Base-by-base conservation (phyloP, 257 asterid genomes). In the Sherardia arvensis region DNA sequence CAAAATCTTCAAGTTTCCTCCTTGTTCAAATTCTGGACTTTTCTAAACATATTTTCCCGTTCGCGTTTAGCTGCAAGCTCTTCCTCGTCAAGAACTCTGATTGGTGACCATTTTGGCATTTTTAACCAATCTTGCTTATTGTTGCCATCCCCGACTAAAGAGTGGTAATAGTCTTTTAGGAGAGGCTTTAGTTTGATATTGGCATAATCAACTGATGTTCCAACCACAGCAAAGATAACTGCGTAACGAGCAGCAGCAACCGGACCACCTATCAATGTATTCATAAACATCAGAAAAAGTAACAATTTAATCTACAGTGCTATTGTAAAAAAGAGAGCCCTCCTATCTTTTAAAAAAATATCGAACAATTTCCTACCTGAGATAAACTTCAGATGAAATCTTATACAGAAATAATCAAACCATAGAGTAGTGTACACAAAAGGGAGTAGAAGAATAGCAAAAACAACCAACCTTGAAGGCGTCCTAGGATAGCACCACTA, bases 91-190 rank as follows among this genome's bases (percentile, higher is more conserved):
- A 85, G 95, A 15, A 89, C 74, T 71, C 45, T 69, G 63, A 93
- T 93, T 5, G 99, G 99, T 8, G 99, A 90, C 99, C 99, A 90
- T 67, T 85, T 97, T 0, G 96, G 99, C 80, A 87, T 58, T 51
- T 66, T 80, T 8, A 84, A 69, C 97, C 94, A 88, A 58, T 73
- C 27, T 23, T 68, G 60, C n/a, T 53, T 53, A 54, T 51, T 71
- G 20, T 72, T 85, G 38, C 69, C 78, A 8, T 66, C 68, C 69
- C 72, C 84, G 15, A 51, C 62, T 59, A 29, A 20, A 28, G 78
- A 66, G 34, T 57, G 66, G 28, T 63, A 68, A 53, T 78, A 75
- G 65, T 81, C 66, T 34, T 70, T 79, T 58, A 83, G n/a, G 4
- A 68, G 66, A 22, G 95, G 92, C 73, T 73, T 84, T 17, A 81